These are phyloP conservation scores for Pythium dissimile DNA, from an alignment of 352 stramenopile species.

Conservation along the genomic window DNA sequence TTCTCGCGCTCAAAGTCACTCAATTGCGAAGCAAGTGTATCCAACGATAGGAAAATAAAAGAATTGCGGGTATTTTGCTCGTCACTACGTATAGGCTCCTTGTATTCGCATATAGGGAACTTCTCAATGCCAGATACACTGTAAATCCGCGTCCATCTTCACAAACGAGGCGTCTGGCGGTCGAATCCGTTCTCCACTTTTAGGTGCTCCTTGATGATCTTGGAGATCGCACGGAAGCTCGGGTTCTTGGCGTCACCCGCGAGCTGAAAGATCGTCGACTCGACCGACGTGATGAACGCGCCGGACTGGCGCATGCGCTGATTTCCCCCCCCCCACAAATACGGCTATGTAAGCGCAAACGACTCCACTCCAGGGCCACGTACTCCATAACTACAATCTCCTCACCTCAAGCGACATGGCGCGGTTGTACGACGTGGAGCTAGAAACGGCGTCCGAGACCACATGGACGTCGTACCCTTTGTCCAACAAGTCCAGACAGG, in stretches of 20 bases:
- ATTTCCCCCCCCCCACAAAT: background rate
- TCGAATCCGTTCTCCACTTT: constrained; percentile 62
- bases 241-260: constrained; percentile 88
- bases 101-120: no score
- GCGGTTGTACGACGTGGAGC: constrained; percentile 85
- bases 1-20: no score
- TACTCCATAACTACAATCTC: background rate
- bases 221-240: constrained; percentile 93
- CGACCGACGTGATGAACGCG: constrained; percentile 94
- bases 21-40: no score
- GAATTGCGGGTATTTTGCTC: no score
- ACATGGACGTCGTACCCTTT: constrained; percentile 97
- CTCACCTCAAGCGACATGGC: constrained; percentile 86
- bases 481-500: constrained; percentile 94
- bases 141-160: background rate
- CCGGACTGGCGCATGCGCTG: constrained; percentile 91
- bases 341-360: background rate
- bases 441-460: constrained; percentile 94
- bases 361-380: background rate
- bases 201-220: constrained; percentile 93
- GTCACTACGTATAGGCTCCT: no score
- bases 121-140: background rate
- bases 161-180: constrained; percentile 9
- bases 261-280: constrained; percentile 95
- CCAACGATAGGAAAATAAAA: no score